phyloP scores from a whole-genome alignment of 257 asterid species.

The Solanum pennellii region DNA sequence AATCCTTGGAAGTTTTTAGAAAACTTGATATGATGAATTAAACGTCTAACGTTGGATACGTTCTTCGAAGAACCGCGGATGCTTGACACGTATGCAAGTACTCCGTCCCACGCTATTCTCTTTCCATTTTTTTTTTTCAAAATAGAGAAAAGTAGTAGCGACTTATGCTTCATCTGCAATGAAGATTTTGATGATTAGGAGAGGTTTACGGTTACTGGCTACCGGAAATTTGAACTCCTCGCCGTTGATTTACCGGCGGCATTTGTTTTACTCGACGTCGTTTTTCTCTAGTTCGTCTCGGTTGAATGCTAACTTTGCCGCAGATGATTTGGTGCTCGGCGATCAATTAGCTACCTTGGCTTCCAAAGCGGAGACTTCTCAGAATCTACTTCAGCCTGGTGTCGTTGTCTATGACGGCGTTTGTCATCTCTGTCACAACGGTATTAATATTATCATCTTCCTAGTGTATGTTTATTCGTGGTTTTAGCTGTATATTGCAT shows the following conservation, averaged over 20 bases:
- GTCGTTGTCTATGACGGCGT: slow-evolving; percentile 88
- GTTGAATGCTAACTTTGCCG: slow-evolving; percentile 21
- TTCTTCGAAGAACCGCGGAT: background rate
- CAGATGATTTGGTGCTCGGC: slow-evolving; percentile 15
- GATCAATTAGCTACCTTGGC: background rate
- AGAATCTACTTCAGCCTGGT: slow-evolving; percentile 52
- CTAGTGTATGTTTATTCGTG: background rate
- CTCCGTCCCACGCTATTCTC: background rate
- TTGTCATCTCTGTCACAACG: slow-evolving; percentile 78
- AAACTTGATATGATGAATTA: background rate
- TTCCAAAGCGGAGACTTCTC: slow-evolving; percentile 17
- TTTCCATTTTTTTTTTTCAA: background rate
- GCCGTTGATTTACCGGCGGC: background rate
- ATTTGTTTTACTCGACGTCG: background rate
- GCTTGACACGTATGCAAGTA: background rate
- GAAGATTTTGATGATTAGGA: slow-evolving; percentile 16
- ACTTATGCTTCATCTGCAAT: background rate
- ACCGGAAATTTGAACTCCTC: slow-evolving; percentile 1
- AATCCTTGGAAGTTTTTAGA: too few relatives aligned
- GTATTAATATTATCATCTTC: slow-evolving; percentile 28
- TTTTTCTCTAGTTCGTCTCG: background rate
- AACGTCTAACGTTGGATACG: background rate
- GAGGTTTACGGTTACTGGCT: background rate
- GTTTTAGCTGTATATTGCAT: background rate
- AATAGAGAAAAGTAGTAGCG: background rate